Conservation (phyloP, 2,329 filamentous ascomycete species). For the Ascochyta viciae-villosae region DNA sequence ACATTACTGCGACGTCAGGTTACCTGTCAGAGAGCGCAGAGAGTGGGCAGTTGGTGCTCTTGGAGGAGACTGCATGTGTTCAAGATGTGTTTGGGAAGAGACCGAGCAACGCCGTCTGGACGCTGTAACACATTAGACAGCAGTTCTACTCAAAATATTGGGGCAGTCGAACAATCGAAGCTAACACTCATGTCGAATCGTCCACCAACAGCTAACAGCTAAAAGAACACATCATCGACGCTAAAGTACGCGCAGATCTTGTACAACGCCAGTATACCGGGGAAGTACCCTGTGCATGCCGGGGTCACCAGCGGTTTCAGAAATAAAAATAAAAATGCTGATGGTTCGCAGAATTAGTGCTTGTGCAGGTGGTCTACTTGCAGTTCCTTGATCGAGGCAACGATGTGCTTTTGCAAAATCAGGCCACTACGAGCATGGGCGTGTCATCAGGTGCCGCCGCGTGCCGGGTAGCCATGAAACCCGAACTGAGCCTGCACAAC, state of each 20-base stretch:
- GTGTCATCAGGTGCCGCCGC: conserved; percentile 1
- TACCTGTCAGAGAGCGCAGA: conserved; percentile 79
- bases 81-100: conserved; percentile 77
- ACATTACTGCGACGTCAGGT: conserved; percentile 88
- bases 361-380: not conserved
- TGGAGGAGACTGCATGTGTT: conserved; percentile 87
- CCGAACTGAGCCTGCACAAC: conserved; percentile 1
- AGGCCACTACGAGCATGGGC: conserved; percentile 5
- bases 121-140: not conserved
- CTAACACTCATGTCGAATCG: not conserved
- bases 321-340: not conserved
- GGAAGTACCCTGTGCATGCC: conserved; percentile 6
- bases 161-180: not conserved
- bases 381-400: not conserved
- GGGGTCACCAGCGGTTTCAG: not conserved
- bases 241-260: conserved; percentile 5
- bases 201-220: not conserved
- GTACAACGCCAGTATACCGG: conserved; percentile 12
- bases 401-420: conserved; percentile 10
- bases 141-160: not conserved
- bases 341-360: not conserved
- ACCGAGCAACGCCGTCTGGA: conserved; percentile 12
- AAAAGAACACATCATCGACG: not conserved
- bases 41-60: conserved; percentile 90
- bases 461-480: not conserved